Evolutionary conservation across 306 rosid genomes (phyloP), one percentile per base, ranked within the genome.

Genomic region (Sophora flavescens): DNA sequence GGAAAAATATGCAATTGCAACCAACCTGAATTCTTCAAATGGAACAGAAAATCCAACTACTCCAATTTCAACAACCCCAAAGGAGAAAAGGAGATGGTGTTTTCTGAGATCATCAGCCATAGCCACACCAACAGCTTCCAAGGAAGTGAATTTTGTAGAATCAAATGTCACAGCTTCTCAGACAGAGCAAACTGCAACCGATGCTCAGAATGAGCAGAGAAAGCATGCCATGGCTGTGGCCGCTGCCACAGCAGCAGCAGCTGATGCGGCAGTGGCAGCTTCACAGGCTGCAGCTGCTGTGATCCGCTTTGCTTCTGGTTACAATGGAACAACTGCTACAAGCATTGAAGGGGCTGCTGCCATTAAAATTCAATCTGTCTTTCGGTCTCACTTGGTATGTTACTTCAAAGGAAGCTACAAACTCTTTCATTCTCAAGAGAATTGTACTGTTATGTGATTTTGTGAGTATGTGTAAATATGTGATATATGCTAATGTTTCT

Each of bases 41-140:
- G 74, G 80, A 41, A 54, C 71, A 73, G 88, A 87, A 75, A 87
- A 90, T 59, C 87, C 89, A 45, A 68, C 87, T 2, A 83, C 87
- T 70, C 97, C 93, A 63, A 56, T 16, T 63, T 86, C 96, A 3
- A 78, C 87, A 16, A 56, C 84, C 41, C 88, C 96, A 6, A 94
- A 85, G 63, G 98, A 94, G 87, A 94, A 90, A 76, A 84, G 68
- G 80, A 81, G 98, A 68, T 92, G 97, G 98, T 92, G 98, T 75
- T 92, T 94, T 60, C 82, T 96, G 74, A 86, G 98, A 85, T 87
- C 97, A 58, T 89, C 97, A 2, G 91, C 91, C 59, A 3, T 96
- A 22, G 53, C 92, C 2, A 58, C 88, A 1, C 42, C 88, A 6
- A 12, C 89, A 9, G 38, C 78, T 17, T 30, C 93, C 10, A 90